These are phyloP conservation scores for Tagetes patula DNA, from an alignment of 129 eudicot species.

Conservation along the genomic window DNA sequence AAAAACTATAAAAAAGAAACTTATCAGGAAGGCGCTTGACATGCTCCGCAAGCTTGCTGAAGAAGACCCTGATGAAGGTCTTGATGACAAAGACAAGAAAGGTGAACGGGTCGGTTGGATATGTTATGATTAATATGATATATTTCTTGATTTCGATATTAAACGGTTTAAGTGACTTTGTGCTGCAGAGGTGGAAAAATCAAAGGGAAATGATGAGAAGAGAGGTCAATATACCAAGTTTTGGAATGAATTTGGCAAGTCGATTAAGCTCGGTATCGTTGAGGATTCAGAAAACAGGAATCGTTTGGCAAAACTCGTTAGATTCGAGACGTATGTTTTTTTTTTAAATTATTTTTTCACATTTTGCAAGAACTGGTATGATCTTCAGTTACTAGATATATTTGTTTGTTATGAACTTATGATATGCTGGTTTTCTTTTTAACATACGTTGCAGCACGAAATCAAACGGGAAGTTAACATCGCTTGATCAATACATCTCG, in stretches of 20 bases:
- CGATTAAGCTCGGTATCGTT: constrained; percentile 86
- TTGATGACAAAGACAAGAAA: constrained; percentile 64
- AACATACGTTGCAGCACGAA: constrained; percentile 54
- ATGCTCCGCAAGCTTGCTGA: constrained; percentile 97
- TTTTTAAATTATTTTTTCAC: not conserved
- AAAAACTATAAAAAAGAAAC: constrained; percentile 95
- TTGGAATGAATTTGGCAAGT: constrained; percentile 98
- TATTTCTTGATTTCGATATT: not conserved
- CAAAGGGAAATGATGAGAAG: constrained; percentile 73
- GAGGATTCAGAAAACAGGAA: constrained; percentile 94
- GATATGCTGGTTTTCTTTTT: not conserved
- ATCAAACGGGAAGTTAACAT: constrained; percentile 78
- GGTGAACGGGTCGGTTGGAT: constrained; percentile 29
- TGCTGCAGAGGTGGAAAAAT: constrained; percentile 74
- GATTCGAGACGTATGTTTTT: constrained; percentile 71
- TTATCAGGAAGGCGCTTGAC: constrained; percentile 95
- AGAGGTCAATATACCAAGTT: constrained; percentile 93
- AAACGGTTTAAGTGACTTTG: not conserved
- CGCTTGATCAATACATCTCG: constrained; percentile 91
- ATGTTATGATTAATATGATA: not conserved
- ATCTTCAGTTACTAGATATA: no score
- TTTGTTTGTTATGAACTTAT: not conserved
- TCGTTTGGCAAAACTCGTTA: constrained; percentile 90
- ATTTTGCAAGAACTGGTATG: no score
- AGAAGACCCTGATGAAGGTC: constrained; percentile 90